Evolutionary conservation across 176 grass and related monocot genomes (phyloP), one percentile per base, ranked within the genome.

Genomic region (Carex myosuroides): DNA sequence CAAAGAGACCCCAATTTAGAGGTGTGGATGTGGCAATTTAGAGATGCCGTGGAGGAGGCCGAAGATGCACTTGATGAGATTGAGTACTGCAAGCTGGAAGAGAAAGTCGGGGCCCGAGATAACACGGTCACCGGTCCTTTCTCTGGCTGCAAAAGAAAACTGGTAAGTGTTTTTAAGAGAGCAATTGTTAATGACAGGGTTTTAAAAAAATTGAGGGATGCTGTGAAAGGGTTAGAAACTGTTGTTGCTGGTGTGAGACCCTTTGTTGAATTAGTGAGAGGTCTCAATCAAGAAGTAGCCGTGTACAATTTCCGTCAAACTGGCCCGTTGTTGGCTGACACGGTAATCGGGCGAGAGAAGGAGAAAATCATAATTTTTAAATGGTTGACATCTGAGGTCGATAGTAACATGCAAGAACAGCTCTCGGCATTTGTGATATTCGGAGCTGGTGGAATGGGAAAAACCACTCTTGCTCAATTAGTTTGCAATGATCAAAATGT

Each of bases 391-490:
- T 0, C 42, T n/a, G 32, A 21, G 12, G 55, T 8, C 65, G 8
- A 39, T 79, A 1, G 0, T 48, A 8, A 17, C 6, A 2, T 2
- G 22, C 57, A 85, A 76, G 54, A 10, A 60, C 30, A 5, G 21
- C 48, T 64, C 66, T 78, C 57, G 6, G 66, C 32, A 16, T 60
- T 85, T 62, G 17, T 57, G 14, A 85, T 85, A 63, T 63, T 85
- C 39, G 73, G 84, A 5, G 62, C 44, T 2, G 84, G 72, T 37
- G 84, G 73, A 14, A 67, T 86, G 29, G 84, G 84, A 22, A 86
- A 86, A 20, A 86, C 84, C 24, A 80, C 73, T 54, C 73, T 86
- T 54, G 59, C 73, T 52, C 73, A 80, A 64, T 4, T 79, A 26
- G 58, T 86, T 11, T 79, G 30, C 6, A 58, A 66, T 11, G 59